Evolutionary conservation across 768 basidiomycete species (phyloP).

Genomic region (Trametes maxima): DNA sequence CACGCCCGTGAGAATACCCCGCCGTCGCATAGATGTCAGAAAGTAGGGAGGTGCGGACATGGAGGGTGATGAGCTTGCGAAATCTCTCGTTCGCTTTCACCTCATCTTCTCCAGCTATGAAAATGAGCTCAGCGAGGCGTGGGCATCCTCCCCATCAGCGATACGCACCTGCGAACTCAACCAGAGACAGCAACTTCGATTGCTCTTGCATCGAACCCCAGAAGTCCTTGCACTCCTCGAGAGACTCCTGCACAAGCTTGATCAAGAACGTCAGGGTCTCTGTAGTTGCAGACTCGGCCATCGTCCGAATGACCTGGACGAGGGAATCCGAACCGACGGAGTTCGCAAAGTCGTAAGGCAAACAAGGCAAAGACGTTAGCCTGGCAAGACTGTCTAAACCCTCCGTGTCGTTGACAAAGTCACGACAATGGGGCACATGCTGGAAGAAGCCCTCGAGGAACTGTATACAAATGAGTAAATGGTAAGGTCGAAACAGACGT

Average conservation of each 20-base stretch:
- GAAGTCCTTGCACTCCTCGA: conserved; percentile 69
- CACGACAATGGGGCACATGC: conserved; percentile 85
- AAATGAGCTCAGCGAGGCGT: not conserved
- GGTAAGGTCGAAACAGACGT: too few relatives aligned
- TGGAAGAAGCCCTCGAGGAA: conserved; percentile 96
- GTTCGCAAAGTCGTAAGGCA: conserved; percentile 87
- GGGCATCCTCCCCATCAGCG: not conserved
- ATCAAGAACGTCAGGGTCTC: conserved; percentile 75
- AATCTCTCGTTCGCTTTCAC: conserved; percentile 62
- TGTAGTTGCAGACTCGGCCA: conserved; percentile 83
- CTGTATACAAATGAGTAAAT: conserved; percentile 41
- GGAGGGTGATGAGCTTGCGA: conserved; percentile 70
- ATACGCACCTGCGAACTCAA: conserved; percentile 53
- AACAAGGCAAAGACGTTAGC: conserved; percentile 79
- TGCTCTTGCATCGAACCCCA: conserved; percentile 58
- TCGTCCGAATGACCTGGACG: conserved; percentile 84
- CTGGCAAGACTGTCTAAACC: conserved; percentile 74
- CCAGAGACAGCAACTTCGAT: conserved; percentile 65
- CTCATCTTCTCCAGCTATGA: conserved; percentile 45
- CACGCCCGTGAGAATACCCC: conserved; percentile 79
- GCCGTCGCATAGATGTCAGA: conserved; percentile 87
- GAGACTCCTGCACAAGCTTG: conserved; percentile 66
- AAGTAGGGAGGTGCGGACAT: conserved; percentile 79
- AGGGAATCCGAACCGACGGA: conserved; percentile 85
- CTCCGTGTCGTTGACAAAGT: conserved; percentile 78